A percentile compares a stretch with the other conserved stretches of the same genome.
Conservation (phyloP, 1,139 yeast genomes). For the Geotrichum restrictum region DNA sequence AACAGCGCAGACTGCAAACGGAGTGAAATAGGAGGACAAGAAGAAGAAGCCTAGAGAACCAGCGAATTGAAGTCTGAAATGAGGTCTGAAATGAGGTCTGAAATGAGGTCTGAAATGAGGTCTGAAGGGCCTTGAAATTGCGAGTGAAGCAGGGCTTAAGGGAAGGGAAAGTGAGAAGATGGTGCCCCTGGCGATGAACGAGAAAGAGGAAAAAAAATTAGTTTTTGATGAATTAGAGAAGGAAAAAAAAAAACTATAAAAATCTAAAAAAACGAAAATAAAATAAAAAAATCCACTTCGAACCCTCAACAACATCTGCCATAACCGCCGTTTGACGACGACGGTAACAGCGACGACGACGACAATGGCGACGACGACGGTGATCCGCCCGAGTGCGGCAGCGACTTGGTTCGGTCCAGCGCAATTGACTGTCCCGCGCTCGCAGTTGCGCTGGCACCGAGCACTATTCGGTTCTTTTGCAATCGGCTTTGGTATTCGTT, state of each 20-base stretch:
- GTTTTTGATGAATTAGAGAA: not conserved
- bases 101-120: too few species aligned
- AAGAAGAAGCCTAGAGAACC: too few species aligned
- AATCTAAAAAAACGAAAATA: not conserved
- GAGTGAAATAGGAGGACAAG: too few species aligned
- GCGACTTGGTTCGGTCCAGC: not conserved
- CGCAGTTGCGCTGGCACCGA: not conserved
- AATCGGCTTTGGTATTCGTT: conserved; percentile 7
- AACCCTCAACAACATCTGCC: not conserved
- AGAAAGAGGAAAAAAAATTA: too few species aligned
- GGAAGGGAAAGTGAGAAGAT: too few species aligned
- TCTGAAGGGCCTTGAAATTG: too few species aligned
- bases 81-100: too few species aligned
- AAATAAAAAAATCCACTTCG: conserved; percentile 2
- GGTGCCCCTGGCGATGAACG: too few species aligned
- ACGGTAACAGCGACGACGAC: not conserved
- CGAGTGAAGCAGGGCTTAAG: too few species aligned
- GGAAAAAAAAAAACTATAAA: not conserved
- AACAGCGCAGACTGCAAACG: too few species aligned
- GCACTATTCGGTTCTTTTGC: conserved; percentile 7
- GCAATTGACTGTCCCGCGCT: not conserved
- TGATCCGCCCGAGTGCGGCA: not conserved
- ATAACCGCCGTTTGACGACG: not conserved
- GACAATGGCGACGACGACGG: not conserved
- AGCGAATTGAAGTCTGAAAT: too few species aligned